Base-by-base conservation (phyloP, 192 early-diverging fungal species). In the Backusella tuberculispora region DNA sequence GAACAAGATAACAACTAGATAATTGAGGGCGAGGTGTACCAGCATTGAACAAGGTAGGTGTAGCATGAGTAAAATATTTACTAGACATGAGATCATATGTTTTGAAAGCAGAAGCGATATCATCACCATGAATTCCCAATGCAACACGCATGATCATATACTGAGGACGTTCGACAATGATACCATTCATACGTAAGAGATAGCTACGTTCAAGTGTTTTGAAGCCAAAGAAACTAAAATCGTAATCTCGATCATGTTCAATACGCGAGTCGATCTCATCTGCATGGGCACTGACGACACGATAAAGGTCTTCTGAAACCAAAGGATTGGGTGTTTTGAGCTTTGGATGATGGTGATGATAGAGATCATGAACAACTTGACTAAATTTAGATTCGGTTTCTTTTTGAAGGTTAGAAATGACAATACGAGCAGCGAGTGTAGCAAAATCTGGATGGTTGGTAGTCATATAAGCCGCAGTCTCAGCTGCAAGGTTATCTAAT, bases 221-320 rank as follows among this genome's bases (percentile, higher is more conserved):
- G 92, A 97, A 99, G 17, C 96, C 97, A 90, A 99, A 99, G 88
- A 92, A 99, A 83, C 96, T 96, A 89, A 97, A 97, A 78, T 91
- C 93, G 79, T 95, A 97, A 80, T 99, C 97, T 71, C 96, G 92
- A 73, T 95, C 91, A 83, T 97, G 96, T 78, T 93, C 92, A 63
- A 99, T 90, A 71, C 94, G 94, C 53, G 92, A 87, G 84, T 99
- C 90, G 79, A 99, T 84, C 48, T 84, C 80, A 4, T 97, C 95
- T 6, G 88, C 83, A 78, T 97, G 74, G 34, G 84, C 86, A 79
- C 84, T 82, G 70, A 95, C 88, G 64, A 85, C 69, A 7, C 89
- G 81, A 76, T 92, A 88, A 1, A 91, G 89, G 71, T 87, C 84
- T 68, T 96, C 81, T 15, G 94, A 94, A 19, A 99, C 89, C 88